Percentiles rank a stretch among this genome's conserved stretches.
These are phyloP conservation scores for Thielaviopsis ethacetica DNA, from an alignment of 2,329 filamentous ascomycete species.

Conservation along the genomic window DNA sequence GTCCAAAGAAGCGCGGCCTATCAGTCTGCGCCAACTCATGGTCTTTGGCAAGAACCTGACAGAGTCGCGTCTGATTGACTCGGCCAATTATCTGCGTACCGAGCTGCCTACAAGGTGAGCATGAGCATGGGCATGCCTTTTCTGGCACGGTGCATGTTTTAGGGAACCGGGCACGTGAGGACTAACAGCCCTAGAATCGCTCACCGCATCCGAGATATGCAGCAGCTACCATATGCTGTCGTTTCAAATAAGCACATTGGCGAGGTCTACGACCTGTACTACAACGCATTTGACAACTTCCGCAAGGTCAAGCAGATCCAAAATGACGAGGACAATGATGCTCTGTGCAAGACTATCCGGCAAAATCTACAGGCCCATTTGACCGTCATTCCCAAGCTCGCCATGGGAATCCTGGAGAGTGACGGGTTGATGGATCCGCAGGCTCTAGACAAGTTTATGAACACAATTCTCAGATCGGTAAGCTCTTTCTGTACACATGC, in stretches of 20 bases:
- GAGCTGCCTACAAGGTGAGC: slow-evolving; percentile 73
- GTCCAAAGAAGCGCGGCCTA: slow-evolving; percentile 78
- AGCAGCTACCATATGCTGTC: slow-evolving; percentile 86
- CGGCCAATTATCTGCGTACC: slow-evolving; percentile 91
- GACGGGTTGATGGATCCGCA: slow-evolving; percentile 64
- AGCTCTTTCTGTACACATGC: slow-evolving; percentile 17
- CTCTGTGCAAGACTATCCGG: slow-evolving; percentile 64
- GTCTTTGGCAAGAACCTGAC: slow-evolving; percentile 92
- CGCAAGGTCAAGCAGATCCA: slow-evolving; percentile 72
- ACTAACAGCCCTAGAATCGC: slow-evolving; percentile 44
- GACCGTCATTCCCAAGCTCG: slow-evolving; percentile 82
- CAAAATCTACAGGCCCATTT: slow-evolving; percentile 74
- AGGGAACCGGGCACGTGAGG: not conserved
- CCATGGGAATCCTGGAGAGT: slow-evolving; percentile 88
- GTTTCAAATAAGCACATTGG: slow-evolving; percentile 90
- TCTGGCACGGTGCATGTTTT: not conserved
- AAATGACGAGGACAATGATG: slow-evolving; percentile 77
- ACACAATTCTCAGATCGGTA: slow-evolving; percentile 77
- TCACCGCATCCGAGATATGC: slow-evolving; percentile 92
- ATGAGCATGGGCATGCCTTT: too few relatives aligned
- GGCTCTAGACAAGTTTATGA: slow-evolving; percentile 88
- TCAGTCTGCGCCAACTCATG: slow-evolving; percentile 88
- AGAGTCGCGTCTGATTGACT: slow-evolving; percentile 75
- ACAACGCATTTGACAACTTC: slow-evolving; percentile 85
- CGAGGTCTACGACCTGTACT: slow-evolving; percentile 92